Percentiles rank a stretch among this genome's conserved stretches.
Evolutionary conservation across 805 yeast species (phyloP).

Genomic region (Lipomyces yamanashiensis): DNA sequence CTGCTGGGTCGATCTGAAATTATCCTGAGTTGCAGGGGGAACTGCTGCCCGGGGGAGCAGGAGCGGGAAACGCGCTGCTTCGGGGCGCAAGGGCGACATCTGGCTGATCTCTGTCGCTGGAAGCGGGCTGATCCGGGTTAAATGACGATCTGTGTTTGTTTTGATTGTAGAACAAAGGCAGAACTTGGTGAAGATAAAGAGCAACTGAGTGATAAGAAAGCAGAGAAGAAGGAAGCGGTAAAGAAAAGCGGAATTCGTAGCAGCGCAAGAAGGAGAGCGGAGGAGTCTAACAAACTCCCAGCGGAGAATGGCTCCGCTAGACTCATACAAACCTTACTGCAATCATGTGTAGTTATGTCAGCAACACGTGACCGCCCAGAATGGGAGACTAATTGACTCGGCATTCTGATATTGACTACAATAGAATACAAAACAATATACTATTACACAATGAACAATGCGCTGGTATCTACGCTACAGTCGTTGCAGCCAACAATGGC

Average conservation of each 20-base stretch:
- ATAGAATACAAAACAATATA: too few relatives aligned
- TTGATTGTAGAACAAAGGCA: neutral
- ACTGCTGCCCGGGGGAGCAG: slow-evolving; percentile 1
- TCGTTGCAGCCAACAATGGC: slow-evolving; percentile 26
- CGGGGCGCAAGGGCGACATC: slow-evolving; percentile 3
- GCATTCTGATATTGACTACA: too few relatives aligned
- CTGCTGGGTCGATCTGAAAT: neutral
- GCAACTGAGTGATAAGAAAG: neutral
- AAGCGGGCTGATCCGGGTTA: neutral
- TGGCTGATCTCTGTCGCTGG: neutral
- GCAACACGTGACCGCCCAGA: too few relatives aligned
- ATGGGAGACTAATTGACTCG: too few relatives aligned
- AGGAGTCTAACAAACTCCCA: neutral
- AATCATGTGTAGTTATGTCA: too few relatives aligned
- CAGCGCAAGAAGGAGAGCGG: neutral
- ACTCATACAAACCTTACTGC: too few relatives aligned
- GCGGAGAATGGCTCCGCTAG: neutral
- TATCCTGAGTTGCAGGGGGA: neutral
- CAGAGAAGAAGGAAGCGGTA: neutral
- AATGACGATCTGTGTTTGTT: neutral
- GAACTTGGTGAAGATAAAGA: neutral
- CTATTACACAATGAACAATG: slow-evolving; percentile 16
- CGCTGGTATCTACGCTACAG: slow-evolving; percentile 25
- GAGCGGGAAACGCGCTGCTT: neutral
- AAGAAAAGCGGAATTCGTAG: neutral